Evolutionary conservation across 345 rosid genomes (phyloP), one percentile per base, ranked within the genome.

Genomic region (Eucalyptus sp.): DNA sequence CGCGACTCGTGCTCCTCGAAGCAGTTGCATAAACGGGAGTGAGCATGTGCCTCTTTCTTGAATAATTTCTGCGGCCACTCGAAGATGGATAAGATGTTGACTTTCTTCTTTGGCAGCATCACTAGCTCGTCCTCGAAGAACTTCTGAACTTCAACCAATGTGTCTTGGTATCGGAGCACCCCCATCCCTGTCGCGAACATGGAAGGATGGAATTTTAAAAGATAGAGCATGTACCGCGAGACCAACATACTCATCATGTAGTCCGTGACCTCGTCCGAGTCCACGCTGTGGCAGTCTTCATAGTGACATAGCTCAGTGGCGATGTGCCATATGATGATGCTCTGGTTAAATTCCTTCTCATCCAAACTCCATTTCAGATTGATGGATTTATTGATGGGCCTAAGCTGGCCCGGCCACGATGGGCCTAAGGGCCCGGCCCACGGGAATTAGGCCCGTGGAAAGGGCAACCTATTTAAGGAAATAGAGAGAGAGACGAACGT

Each of bases 301-400:
- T 58, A 27, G 64, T 58, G 64, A 58, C 64, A 11, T 10, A 88
- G 68, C 76, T 88, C 89, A 17, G 88, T 90, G 48, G 88, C 91
- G 25, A 90, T 88, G 84, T 90, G 91, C 91, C 91, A 90, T 11
- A 88, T 5, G 62, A 90, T 86, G 86, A 90, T 54, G 83, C 89
- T 88, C n/a, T 88, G 54, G 58, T 90, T 88, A 50, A 90, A 90
- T 43, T 88, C 91, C 4, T 37, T 16, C 1, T 52, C 56, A 18
- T 90, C 87, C 29, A 43, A 8, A 86, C 86, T 90, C 88, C 87
- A 88, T 5, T 43, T 14, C 52, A 87, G 33, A 33, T 33, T n/a
- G n/a, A n/a, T n/a, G n/a, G n/a, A n/a, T n/a, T n/a, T n/a, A n/a
- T n/a, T n/a, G n/a, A n/a, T n/a, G n/a, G n/a, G n/a, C n/a, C n/a